Evolutionary conservation across 2,329 filamentous ascomycete species (phyloP), one percentile per base, ranked within the genome.

Genomic region (Neofusicoccum cordaticola): DNA sequence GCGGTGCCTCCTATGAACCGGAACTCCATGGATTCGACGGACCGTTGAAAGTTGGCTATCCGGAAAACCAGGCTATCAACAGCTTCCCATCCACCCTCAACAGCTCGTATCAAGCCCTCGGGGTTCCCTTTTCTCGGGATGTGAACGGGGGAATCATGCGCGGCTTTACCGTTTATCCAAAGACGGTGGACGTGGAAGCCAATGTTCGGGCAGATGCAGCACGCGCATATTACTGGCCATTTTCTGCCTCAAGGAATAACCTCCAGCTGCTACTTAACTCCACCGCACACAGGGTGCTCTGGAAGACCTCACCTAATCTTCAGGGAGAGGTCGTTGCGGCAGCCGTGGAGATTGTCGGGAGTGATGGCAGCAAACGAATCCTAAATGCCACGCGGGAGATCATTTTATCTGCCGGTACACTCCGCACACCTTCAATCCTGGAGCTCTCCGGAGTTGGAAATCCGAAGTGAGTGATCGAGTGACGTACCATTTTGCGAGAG

Each of bases 221-320:
- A 3, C 72, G 80, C 15, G 79, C 81, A 2, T 84, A 81, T 66
- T 83, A 82, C 67, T 81, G 75, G 61, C 80, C 81, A 1, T 47
- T 63, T n/a, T 71, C 69, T 45, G 65, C 72, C 12, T 48, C 65
- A 27, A 71, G 81, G 51, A 45, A 69, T 1, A 84, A 83, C 65
- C 71, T 84, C 0, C 69, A 80, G 2, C 68, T 83, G 1, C 75
- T 81, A 31, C 67, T 78, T n/a, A 80, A 81, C 64, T 79, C 80
- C 0, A 73, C 72, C 1, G 81, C 76, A 0, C 78, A 77, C 39
- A 72, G 72, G 19, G 71, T 83, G 13, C 62, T 79, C 3, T 82
- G 78, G 77, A 68, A 13, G 53, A 67, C 44, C 2, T 12, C 66
- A 2, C 13, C 15, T 2, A 22, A 44, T 11, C 5, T 44, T 15